Percentiles rank a stretch among this genome's conserved stretches.
Evolutionary conservation across 768 basidiomycete species (phyloP).

Genomic region (Panellus pusillus): DNA sequence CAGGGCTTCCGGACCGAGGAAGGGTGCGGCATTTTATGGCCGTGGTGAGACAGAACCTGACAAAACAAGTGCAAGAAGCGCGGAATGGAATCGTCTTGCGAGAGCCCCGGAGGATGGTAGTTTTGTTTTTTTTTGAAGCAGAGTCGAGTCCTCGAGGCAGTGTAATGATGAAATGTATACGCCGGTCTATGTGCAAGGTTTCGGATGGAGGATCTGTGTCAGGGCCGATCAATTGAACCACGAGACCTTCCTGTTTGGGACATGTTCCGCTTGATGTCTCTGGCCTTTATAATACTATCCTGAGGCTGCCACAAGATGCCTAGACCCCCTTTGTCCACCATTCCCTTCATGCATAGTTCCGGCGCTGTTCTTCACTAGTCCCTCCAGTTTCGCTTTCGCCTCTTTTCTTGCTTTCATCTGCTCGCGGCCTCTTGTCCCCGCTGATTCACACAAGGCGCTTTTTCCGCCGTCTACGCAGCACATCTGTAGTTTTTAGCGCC

Average conservation of each 20-base stretch:
- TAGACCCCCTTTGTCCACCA: constrained; percentile 9
- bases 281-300: constrained; percentile 15
- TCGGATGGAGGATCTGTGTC: not conserved
- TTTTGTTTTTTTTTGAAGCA: too few species aligned
- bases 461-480: constrained; percentile 22
- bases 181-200: not conserved
- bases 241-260: too few species aligned
- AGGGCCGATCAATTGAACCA: too few species aligned
- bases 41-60: constrained; percentile 24
- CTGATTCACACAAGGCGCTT: constrained; percentile 28
- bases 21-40: constrained; percentile 23
- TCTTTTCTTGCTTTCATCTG: constrained; percentile 24
- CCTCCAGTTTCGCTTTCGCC: constrained; percentile 28
- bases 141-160: too few species aligned
- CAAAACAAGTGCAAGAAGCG: not conserved
- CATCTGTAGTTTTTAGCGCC: constrained; percentile 34
- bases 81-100: not conserved
- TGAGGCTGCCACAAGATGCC: not conserved
- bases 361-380: constrained; percentile 19
- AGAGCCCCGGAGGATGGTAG: not conserved
- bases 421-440: constrained; percentile 33
- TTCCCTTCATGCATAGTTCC: constrained; percentile 21
- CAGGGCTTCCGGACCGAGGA: constrained; percentile 7
- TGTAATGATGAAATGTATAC: too few species aligned
- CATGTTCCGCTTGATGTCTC: constrained; percentile 2